A percentile compares a stretch with the other conserved stretches of the same genome.
phyloP scores from a whole-genome alignment of 768 basidiomycete species.

The Tephrocybe sp. region DNA sequence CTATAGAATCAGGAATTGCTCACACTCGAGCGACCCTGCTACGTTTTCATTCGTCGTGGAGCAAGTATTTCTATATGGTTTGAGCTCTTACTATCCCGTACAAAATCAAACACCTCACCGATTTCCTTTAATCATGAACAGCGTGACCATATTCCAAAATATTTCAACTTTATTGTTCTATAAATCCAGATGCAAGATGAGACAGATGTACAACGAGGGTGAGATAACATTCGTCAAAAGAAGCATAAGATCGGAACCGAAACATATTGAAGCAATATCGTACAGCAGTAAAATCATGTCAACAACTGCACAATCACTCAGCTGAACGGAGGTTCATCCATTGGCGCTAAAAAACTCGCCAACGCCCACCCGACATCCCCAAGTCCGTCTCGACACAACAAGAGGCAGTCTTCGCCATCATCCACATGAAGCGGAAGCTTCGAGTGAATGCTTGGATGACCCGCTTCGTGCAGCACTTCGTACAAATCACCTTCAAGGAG shows the following conservation, averaged over 20 bases:
- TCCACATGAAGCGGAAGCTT: conserved; percentile 79
- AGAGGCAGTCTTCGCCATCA: conserved; percentile 73
- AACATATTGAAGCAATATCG: too few relatives aligned
- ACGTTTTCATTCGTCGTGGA: too few relatives aligned
- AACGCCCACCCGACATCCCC: conserved; percentile 76
- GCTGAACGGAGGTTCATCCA: conserved; percentile 26
- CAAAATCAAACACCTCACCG: too few relatives aligned
- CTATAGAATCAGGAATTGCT: too few relatives aligned
- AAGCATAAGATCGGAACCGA: too few relatives aligned
- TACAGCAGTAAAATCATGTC: too few relatives aligned
- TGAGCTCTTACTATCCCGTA: too few relatives aligned
- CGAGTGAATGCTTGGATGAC: conserved; percentile 73
- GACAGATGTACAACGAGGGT: neutral
- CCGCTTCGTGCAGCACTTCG: conserved; percentile 72
- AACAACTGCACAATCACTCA: too few relatives aligned
- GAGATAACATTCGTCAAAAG: neutral
- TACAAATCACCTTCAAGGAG: conserved; percentile 62
- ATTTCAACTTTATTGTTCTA: neutral
- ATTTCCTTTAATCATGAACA: too few relatives aligned
- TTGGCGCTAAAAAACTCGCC: conserved; percentile 76
- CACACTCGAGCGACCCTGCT: too few relatives aligned
- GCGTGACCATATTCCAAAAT: too few relatives aligned
- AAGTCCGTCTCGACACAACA: conserved; percentile 60
- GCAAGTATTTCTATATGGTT: too few relatives aligned
- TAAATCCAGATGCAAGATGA: neutral